Conservation (phyloP, 2,329 filamentous ascomycete species). For the Sarocladium strictum region DNA sequence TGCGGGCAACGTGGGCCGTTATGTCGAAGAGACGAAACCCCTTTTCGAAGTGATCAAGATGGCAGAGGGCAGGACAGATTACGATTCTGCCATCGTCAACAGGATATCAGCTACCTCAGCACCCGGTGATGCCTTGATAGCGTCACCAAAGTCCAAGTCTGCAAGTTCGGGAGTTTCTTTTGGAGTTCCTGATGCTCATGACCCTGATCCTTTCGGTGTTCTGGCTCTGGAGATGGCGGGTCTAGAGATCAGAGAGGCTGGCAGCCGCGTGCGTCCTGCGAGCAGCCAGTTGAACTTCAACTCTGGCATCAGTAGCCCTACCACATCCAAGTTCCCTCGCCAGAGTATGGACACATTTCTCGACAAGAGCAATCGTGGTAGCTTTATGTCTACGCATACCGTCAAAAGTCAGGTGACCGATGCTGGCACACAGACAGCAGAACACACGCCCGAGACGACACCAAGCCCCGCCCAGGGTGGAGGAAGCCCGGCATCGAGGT, state of each 20-base stretch:
- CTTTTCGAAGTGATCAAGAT: slow-evolving; percentile 81
- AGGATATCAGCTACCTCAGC: slow-evolving; percentile 59
- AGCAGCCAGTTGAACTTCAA: slow-evolving; percentile 81
- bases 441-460: slow-evolving; percentile 46
- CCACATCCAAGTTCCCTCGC: slow-evolving; percentile 43
- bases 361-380: slow-evolving; percentile 60
- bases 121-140: slow-evolving; percentile 65
- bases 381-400: slow-evolving; percentile 67
- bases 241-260: slow-evolving; percentile 85
- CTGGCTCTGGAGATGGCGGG: slow-evolving; percentile 87
- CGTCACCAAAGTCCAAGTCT: slow-evolving; percentile 33
- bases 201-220: slow-evolving; percentile 89
- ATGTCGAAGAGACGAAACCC: slow-evolving; percentile 47
- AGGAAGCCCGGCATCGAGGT: slow-evolving; percentile 38
- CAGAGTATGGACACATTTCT: slow-evolving; percentile 63
- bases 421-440: slow-evolving; percentile 57
- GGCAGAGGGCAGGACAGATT: slow-evolving; percentile 75
- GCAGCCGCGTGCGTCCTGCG: slow-evolving; percentile 59
- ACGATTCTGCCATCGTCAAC: slow-evolving; percentile 63
- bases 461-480: slow-evolving; percentile 50
- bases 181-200: slow-evolving; percentile 70
- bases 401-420: slow-evolving; percentile 67
- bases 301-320: slow-evolving; percentile 69
- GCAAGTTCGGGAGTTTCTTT: slow-evolving; percentile 44
- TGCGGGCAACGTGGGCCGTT: slow-evolving; percentile 49